These are phyloP conservation scores for Aspergillus pseudoglaucus DNA, from an alignment of 2,329 filamentous ascomycete species.

Conservation along the genomic window DNA sequence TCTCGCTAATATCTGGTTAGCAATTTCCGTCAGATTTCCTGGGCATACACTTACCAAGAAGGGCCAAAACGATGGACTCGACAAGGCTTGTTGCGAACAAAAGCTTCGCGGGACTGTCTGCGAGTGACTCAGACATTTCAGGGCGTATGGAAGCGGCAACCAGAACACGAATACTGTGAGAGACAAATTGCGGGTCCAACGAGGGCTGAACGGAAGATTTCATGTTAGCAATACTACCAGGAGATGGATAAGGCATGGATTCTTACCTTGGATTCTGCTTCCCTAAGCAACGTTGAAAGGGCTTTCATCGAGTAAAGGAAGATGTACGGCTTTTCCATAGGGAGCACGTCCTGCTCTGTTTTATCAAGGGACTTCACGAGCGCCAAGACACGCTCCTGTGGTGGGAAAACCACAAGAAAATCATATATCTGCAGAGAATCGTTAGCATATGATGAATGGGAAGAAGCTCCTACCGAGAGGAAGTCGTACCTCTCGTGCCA, in stretches of 20 bases:
- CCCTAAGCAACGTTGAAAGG: conserved; percentile 56
- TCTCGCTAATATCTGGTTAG: conserved; percentile 14
- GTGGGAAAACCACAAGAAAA: conserved; percentile 65
- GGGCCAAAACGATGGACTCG: conserved; percentile 49
- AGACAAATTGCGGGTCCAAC: conserved; percentile 25
- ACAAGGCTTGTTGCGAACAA: conserved; percentile 51
- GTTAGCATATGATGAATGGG: conserved; percentile 3
- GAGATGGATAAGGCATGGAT: too few species aligned
- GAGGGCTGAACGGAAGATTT: not conserved
- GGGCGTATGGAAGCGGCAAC: conserved; percentile 56
- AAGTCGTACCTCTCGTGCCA: conserved; percentile 58
- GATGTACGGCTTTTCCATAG: conserved; percentile 62
- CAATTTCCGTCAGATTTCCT: not conserved
- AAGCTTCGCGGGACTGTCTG: conserved; percentile 41
- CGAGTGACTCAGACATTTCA: conserved; percentile 44
- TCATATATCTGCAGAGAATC: conserved; percentile 52
- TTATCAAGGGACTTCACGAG: conserved; percentile 51
- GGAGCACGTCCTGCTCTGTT: conserved; percentile 60
- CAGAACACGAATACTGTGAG: conserved; percentile 47
- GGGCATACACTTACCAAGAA: conserved; percentile 43
- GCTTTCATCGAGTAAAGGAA: conserved; percentile 66
- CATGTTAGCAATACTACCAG: not conserved
- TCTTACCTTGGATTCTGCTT: conserved; percentile 33
- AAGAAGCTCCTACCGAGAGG: not conserved
- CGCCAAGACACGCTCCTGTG: conserved; percentile 56